Percentiles rank a stretch among this genome's conserved stretches.
Evolutionary conservation across 352 stramenopile genomes (phyloP).

Genomic region (Globisporangium takayamanum): DNA sequence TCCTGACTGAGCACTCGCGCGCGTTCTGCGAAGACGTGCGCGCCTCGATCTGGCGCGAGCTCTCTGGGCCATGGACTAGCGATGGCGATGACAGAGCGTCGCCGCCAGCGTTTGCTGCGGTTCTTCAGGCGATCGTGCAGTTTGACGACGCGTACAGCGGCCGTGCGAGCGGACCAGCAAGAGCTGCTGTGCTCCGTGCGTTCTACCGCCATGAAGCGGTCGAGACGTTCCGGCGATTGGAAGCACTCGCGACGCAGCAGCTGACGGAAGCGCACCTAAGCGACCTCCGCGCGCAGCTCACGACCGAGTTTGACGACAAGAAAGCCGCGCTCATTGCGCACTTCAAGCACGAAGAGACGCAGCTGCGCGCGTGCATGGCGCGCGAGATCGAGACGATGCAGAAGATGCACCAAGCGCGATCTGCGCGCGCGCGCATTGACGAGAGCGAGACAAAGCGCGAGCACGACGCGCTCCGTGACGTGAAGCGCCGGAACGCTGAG

Average conservation of each 20-base stretch:
- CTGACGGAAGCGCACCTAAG: conserved; percentile 51
- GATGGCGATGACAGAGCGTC: neutral
- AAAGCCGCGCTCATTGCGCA: conserved; percentile 53
- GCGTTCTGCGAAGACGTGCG: conserved; percentile 43
- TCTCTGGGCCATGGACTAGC: conserved; percentile 5
- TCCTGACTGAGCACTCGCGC: conserved; percentile 22
- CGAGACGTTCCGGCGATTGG: conserved; percentile 43
- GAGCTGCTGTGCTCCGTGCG: conserved; percentile 37
- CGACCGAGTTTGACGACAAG: conserved; percentile 53
- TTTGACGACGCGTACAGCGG: conserved; percentile 50
- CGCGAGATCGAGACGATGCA: conserved; percentile 64
- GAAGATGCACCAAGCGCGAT: conserved; percentile 57
- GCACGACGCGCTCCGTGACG: conserved; percentile 33
- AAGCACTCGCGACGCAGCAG: conserved; percentile 38
- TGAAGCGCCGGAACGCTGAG: conserved; percentile 30
- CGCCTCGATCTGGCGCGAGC: conserved; percentile 30
- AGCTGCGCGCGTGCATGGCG: conserved; percentile 49
- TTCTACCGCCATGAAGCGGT: conserved; percentile 58
- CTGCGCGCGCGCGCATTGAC: conserved; percentile 56
- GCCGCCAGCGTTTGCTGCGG: conserved; percentile 25
- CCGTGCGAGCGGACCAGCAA: conserved; percentile 44
- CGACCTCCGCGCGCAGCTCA: conserved; percentile 40
- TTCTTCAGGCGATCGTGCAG: conserved; percentile 36
- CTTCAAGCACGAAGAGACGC: conserved; percentile 58
- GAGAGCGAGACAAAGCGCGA: conserved; percentile 45